Percentiles rank a stretch among this genome's conserved stretches.
These are phyloP conservation scores for Penicillium frequentans DNA, from an alignment of 2,329 filamentous ascomycete genomes.

Conservation along the genomic window DNA sequence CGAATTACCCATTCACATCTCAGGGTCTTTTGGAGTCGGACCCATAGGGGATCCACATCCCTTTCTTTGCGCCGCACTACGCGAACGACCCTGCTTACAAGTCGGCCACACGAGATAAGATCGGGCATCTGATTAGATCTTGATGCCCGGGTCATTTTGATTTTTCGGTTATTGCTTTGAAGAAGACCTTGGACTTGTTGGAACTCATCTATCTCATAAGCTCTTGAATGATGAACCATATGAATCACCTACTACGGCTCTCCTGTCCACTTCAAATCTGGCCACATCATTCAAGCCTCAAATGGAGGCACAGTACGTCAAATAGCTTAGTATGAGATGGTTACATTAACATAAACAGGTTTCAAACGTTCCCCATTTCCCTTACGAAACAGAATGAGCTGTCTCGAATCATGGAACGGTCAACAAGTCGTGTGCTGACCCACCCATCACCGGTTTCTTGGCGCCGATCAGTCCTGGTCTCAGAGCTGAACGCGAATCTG, in stretches of 20 bases:
- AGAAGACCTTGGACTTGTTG: not conserved
- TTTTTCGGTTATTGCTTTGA: too few relatives aligned
- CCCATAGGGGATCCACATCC: slow-evolving; percentile 4
- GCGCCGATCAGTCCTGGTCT: slow-evolving; percentile 1
- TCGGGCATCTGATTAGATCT: slow-evolving; percentile 5
- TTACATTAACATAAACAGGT: not conserved
- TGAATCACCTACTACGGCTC: not conserved
- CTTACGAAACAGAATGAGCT: not conserved
- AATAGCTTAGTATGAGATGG: not conserved
- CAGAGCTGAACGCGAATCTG: not conserved
- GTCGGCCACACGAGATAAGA: slow-evolving; percentile 1
- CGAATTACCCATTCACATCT: not conserved
- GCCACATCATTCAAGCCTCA: not conserved
- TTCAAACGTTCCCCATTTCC: not conserved
- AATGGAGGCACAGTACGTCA: not conserved
- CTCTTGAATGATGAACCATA: not conserved
- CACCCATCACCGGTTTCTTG: not conserved
- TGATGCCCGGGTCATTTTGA: not conserved
- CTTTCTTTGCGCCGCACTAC: not conserved
- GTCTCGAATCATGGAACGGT: not conserved
- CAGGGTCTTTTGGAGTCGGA: not conserved
- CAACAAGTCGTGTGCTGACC: not conserved
- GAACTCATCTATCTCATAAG: too few relatives aligned
- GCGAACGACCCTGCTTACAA: not conserved
- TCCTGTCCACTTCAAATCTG: not conserved